phyloP scores from a whole-genome alignment of 192 early-diverging fungal species.

The Kappamyces sp. region DNA sequence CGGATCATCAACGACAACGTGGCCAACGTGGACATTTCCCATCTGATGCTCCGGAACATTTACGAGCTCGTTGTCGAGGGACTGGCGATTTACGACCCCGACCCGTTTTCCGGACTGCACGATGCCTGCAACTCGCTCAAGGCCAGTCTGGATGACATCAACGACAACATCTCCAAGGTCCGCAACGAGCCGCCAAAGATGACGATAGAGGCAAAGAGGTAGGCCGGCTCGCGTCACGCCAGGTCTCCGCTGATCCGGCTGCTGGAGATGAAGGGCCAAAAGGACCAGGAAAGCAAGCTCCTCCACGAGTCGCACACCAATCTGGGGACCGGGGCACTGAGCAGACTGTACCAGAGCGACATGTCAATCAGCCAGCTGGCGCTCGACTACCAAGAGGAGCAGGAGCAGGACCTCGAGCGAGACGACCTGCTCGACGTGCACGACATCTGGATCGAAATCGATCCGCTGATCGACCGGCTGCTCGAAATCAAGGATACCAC shows the following conservation, averaged over 20 bases:
- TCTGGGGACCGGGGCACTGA: too few relatives aligned
- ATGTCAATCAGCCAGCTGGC: too few relatives aligned
- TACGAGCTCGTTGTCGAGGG: background rate
- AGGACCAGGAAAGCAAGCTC: too few relatives aligned
- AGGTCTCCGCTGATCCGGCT: too few relatives aligned
- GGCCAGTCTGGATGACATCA: background rate
- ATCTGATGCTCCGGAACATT: background rate
- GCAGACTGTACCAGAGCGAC: too few relatives aligned
- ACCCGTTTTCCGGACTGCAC: conserved; percentile 7
- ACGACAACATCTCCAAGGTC: too few relatives aligned
- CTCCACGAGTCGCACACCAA: too few relatives aligned
- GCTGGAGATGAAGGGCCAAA: too few relatives aligned
- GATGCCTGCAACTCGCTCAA: background rate
- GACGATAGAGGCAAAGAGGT: too few relatives aligned
- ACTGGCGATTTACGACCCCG: conserved; percentile 8
- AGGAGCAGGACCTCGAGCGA: background rate
- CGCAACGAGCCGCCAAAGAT: too few relatives aligned
- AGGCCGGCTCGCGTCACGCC: too few relatives aligned
- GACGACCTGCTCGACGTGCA: background rate
- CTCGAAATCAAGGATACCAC: background rate
- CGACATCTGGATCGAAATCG: conserved; percentile 7
- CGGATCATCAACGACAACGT: background rate
- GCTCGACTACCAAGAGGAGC: background rate
- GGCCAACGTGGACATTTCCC: too few relatives aligned
- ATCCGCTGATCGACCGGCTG: background rate